phyloP scores from a whole-genome alignment of 148 eudicot species.

The Rhododendron simsii region DNA sequence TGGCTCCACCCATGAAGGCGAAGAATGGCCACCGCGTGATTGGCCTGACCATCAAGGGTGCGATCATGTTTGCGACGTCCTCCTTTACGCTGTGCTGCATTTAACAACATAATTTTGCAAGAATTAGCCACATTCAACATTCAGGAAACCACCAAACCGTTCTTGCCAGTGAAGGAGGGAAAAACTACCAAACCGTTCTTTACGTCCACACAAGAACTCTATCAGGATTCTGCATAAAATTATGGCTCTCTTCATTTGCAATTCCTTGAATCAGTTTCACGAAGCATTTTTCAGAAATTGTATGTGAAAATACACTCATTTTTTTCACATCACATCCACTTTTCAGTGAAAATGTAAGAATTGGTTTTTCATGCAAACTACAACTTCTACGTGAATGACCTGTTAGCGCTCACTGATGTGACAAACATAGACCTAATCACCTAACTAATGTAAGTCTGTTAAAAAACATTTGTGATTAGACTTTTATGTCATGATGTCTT shows the following conservation, averaged over 20 bases:
- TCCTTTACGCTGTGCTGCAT: conserved; percentile 65
- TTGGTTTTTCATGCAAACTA: neutral
- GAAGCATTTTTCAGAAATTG: neutral
- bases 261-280: neutral
- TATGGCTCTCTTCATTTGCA: neutral
- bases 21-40: conserved; percentile 98
- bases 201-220: neutral
- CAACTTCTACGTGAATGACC: neutral
- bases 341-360: neutral
- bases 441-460: neutral
- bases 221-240: neutral
- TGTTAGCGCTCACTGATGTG: neutral
- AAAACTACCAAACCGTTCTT: neutral
- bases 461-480: neutral
- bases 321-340: neutral
- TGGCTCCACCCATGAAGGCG: conserved; percentile 86
- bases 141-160: neutral
- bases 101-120: neutral
- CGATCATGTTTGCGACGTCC: conserved; percentile 64
- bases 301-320: neutral
- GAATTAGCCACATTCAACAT: neutral
- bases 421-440: neutral
- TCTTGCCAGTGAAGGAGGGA: neutral
- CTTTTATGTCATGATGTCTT: neutral
- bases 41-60: conserved; percentile 54